Percentiles rank a stretch among this genome's conserved stretches.
phyloP scores from a whole-genome alignment of 441 rosid genomes.

The Adansonia grandidieri region DNA sequence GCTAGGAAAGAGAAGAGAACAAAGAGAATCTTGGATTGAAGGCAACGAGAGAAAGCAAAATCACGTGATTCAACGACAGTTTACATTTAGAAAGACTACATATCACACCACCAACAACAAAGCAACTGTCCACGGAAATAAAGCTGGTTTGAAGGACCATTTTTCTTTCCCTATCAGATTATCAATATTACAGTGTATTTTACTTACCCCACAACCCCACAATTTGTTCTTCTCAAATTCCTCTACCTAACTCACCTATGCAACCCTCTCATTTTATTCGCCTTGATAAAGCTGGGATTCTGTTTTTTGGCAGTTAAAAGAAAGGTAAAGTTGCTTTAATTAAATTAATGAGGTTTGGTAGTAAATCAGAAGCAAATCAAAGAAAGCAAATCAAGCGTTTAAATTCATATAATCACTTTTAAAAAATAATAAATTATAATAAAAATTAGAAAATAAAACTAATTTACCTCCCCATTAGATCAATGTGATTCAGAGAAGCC shows the following conservation, averaged over 20 bases:
- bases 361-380: conserved; percentile 19
- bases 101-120: conserved; percentile 26
- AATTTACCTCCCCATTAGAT: neutral
- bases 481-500: conserved; percentile 3
- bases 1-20: conserved; percentile 15
- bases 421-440: neutral
- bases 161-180: neutral
- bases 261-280: conserved; percentile 4
- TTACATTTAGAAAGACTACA: conserved; percentile 26
- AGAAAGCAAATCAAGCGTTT: neutral
- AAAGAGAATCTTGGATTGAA: conserved; percentile 37
- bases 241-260: conserved; percentile 22
- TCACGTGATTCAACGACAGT: conserved; percentile 63
- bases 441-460: neutral
- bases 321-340: conserved; percentile 2
- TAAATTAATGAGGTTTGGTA: conserved; percentile 22
- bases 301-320: neutral
- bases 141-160: conserved; percentile 35
- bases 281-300: conserved; percentile 2
- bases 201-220: conserved; percentile 17
- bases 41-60: conserved; percentile 46
- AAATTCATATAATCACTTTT: no score
- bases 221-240: conserved; percentile 24
- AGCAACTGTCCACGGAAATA: conserved; percentile 29
- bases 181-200: neutral